Evolutionary conservation across 2,329 filamentous ascomycete species (phyloP), one percentile per base, ranked within the genome.

Genomic region (Calonectria leucothoes): DNA sequence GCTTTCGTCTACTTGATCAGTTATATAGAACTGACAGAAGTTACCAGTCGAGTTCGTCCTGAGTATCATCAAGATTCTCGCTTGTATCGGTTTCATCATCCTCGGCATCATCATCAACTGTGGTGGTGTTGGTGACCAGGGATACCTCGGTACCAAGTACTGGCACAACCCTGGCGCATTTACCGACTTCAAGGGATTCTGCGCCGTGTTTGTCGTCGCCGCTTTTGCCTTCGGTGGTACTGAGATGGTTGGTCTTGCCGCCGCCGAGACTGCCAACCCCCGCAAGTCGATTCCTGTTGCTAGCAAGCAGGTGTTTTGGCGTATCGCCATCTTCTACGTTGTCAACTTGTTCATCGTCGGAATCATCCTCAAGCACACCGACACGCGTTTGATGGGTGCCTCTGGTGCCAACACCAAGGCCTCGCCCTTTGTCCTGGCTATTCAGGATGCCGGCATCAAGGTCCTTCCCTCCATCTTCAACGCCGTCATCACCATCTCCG

Each of bases 261-360:
- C 94, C 4, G 94, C 94, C 45, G 94, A 96, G 83, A 94, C 94
- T 2, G 91, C 90, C 31, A 94, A 95, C 80, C 94, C 94, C 5
- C 90, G 93, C 71, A 94, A 96, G 82, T 94, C 93, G 2, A 89
- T 98, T 1, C 96, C 96, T 0, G 94, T 92, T 2, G 96, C 96
- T 29, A 93, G 96, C 81, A 98, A 97, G 86, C 95, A 98, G 83
- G 95, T 98, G 25, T 98, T 98, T 84, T 98, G 96, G 96, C 93
- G 96, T 81, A 98, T 98, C 82, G 91, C 92, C 11, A 89, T 97
- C 73, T 98, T 98, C 87, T 98, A 98, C 86, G 89, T 98, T 66
- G 91, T 97, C 27, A 94, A 94, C 3, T 89, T 98, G 14, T 92
- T 92, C 25, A 87, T 98, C 6, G 92, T 98, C 72, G 95, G 96